Conservation (phyloP, 495 filamentous ascomycete genomes). For the Parachaetomium inaequale region DNA sequence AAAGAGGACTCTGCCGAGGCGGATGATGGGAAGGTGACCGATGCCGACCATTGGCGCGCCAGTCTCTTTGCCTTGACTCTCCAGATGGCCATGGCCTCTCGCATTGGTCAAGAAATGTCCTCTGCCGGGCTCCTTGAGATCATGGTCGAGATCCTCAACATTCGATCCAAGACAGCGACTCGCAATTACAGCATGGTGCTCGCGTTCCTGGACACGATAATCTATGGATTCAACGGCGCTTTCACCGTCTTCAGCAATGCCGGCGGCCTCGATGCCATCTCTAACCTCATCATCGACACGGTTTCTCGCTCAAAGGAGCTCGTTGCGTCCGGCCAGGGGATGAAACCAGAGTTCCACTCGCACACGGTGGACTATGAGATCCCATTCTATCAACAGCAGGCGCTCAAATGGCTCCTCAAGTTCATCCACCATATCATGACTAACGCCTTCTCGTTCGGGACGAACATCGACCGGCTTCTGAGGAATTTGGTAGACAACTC, state of each 20-base stretch:
- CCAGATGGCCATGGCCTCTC: conserved; percentile 65
- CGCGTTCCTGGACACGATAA: conserved; percentile 78
- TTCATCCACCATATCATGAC: conserved; percentile 95
- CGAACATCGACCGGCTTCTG: conserved; percentile 81
- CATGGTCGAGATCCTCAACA: conserved; percentile 81
- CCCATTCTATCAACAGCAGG: conserved; percentile 86
- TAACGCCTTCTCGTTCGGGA: conserved; percentile 60
- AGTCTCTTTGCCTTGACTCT: conserved; percentile 77
- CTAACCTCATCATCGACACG: conserved; percentile 76
- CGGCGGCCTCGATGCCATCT: conserved; percentile 80
- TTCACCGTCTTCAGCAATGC: conserved; percentile 74
- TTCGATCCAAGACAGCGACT: conserved; percentile 77
- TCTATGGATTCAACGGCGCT: conserved; percentile 75
- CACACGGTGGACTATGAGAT: conserved; percentile 86
- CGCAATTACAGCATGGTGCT: conserved; percentile 76
- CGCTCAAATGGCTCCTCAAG: conserved; percentile 88
- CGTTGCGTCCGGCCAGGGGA: conserved; percentile 64
- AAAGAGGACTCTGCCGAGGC: conserved; percentile 54
- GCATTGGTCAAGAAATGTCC: conserved; percentile 71
- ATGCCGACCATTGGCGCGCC: conserved; percentile 83
- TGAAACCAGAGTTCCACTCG: conserved; percentile 72
- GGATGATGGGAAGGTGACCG: conserved; percentile 51
- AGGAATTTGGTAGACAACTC: conserved; percentile 94
- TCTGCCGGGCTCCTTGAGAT: conserved; percentile 83
- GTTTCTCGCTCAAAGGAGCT: conserved; percentile 66